phyloP scores from a whole-genome alignment of 768 basidiomycete genomes.

The Kwoniella bestiolae region DNA sequence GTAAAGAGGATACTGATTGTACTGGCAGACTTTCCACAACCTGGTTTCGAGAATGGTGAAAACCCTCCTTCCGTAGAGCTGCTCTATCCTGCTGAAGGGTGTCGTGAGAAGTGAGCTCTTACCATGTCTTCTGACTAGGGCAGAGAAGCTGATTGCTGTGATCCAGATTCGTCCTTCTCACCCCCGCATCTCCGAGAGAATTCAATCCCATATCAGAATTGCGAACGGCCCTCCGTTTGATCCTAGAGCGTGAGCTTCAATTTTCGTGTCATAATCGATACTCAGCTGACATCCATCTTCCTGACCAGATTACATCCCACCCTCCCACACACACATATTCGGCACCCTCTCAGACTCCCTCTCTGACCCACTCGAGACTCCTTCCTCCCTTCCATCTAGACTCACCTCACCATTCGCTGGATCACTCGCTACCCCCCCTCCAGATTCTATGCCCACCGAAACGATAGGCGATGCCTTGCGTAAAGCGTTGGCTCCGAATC shows the following conservation, averaged over 20 bases:
- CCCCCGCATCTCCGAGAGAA: conserved; percentile 43
- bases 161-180: conserved; percentile 44
- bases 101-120: conserved; percentile 45
- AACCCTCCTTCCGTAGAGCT: conserved; percentile 47
- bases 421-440: conserved; percentile 33
- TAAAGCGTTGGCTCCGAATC: conserved; percentile 46
- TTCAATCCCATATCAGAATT: conserved; percentile 52
- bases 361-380: conserved; percentile 29
- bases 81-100: conserved; percentile 51
- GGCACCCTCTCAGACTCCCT: conserved; percentile 36
- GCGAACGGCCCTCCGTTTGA: conserved; percentile 36
- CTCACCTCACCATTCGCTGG: conserved; percentile 34
- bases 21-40: conserved; percentile 49
- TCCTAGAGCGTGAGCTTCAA: conserved; percentile 47
- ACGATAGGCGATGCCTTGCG: conserved; percentile 49
- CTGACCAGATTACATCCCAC: conserved; percentile 50
- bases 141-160: too few relatives aligned
- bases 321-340: conserved; percentile 46
- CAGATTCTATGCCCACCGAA: conserved; percentile 27
- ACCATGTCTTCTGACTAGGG: neutral
- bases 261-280: neutral
- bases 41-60: conserved; percentile 47
- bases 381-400: conserved; percentile 24
- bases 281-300: conserved; percentile 5
- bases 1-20: neutral